Base-by-base conservation (phyloP, 805 yeast species). In the Saturnispora dispora region DNA sequence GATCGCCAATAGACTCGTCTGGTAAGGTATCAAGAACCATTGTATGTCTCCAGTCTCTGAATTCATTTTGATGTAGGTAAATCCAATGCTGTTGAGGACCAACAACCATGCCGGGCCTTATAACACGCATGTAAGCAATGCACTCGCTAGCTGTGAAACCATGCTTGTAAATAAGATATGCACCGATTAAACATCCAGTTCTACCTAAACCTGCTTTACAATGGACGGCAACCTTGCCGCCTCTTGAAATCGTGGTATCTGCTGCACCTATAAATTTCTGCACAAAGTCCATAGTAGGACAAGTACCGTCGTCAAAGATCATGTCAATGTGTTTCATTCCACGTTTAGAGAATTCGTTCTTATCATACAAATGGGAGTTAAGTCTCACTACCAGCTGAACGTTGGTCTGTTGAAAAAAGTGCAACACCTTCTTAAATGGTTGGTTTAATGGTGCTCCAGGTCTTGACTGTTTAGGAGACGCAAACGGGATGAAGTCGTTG, bases 11-110 rank as follows among this genome's bases (percentile, higher is more conserved):
- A 41, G 76, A 71, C 20, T 72, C 78, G 53, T 83, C 82, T 2
- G 95, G 82, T 30, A 77, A 66, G 52, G 77, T 76, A 54, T 88
- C 88, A 33, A 89, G 63, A 18, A 82, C 82, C 95, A 86, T 89
- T 10, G 96, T 88, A 60, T 83, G 87, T 66, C 88, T 79, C 98
- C 99, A 93, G 61, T 89, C 96, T 61, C 97, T 77, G 67, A 93
- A 93, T 59, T 90, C 96, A 66, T 88, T 83, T 68, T 93, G 99
- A 65, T 93, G 96, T 56, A 93, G 76, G 63, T 93, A 93, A 53
- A 93, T 75, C 99, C 99, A 93, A 71, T 93, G 99, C 66, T 93
- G 99, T 68, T 93, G 99, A 2, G 99, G 99, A 0, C 99, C 99
- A 30, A 93, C 99, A n/a, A 93, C 97, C 99, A 93, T 93, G 41